Evolutionary conservation across 495 filamentous ascomycete species (phyloP).

Genomic region (Penicillium egyptiacum): DNA sequence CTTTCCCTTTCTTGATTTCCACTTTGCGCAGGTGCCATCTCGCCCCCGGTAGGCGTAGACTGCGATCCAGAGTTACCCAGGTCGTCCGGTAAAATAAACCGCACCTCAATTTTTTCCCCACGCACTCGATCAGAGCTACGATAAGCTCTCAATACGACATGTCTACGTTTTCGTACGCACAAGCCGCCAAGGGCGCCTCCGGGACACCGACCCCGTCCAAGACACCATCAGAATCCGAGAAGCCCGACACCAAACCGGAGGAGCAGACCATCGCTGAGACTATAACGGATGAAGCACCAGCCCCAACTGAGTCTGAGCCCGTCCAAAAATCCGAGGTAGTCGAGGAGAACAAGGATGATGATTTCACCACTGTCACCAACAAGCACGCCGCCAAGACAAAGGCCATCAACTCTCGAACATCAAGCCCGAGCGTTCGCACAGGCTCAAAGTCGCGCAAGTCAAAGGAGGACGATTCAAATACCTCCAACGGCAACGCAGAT

Average conservation of each 20-base stretch:
- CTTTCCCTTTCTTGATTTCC: slow-evolving; percentile 26
- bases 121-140: slow-evolving; percentile 16
- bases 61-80: slow-evolving; percentile 26
- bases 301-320: slow-evolving; percentile 27
- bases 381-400: slow-evolving; percentile 38
- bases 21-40: slow-evolving; percentile 32
- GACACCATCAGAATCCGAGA: slow-evolving; percentile 34
- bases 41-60: slow-evolving; percentile 24
- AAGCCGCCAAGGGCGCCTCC: slow-evolving; percentile 80
- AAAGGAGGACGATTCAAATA: slow-evolving; percentile 71
- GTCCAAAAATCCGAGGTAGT: slow-evolving; percentile 31
- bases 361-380: slow-evolving; percentile 31
- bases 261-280: slow-evolving; percentile 28
- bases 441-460: slow-evolving; percentile 53
- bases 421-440: slow-evolving; percentile 66
- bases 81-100: slow-evolving; percentile 28
- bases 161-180: slow-evolving; percentile 82
- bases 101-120: slow-evolving; percentile 17
- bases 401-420: slow-evolving; percentile 54
- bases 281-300: slow-evolving; percentile 21
- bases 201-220: slow-evolving; percentile 40
- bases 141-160: slow-evolving; percentile 21
- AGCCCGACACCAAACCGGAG: slow-evolving; percentile 29
- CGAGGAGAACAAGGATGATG: slow-evolving; percentile 32
- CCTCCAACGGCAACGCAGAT: slow-evolving; percentile 63